Evolutionary conservation across 352 stramenopile species (phyloP).

Genomic region (Phytophthora crassamura): DNA sequence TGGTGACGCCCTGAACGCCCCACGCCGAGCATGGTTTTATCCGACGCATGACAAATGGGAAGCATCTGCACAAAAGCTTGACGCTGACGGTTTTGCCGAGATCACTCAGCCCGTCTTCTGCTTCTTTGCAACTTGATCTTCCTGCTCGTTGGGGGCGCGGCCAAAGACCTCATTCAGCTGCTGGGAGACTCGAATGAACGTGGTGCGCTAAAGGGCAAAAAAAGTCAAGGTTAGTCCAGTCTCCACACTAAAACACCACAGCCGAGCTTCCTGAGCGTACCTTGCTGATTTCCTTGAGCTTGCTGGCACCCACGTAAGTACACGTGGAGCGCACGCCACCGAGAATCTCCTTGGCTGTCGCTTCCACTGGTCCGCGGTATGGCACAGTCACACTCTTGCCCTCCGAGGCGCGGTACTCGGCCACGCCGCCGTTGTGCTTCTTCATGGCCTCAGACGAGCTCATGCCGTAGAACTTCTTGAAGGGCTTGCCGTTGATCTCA

Average conservation of each 20-base stretch:
- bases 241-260: too few species aligned
- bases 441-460: slow-evolving; percentile 92
- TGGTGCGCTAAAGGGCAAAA: slow-evolving; percentile 73
- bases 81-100: too few species aligned
- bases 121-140: slow-evolving; percentile 67
- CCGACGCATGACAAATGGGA: too few species aligned
- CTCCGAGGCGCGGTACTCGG: slow-evolving; percentile 92
- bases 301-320: slow-evolving; percentile 92
- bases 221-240: slow-evolving; percentile 8
- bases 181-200: slow-evolving; percentile 93
- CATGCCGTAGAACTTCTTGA: slow-evolving; percentile 96
- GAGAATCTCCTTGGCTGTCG: slow-evolving; percentile 91
- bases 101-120: slow-evolving; percentile 52
- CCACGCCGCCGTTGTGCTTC: slow-evolving; percentile 91
- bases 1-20: too few species aligned
- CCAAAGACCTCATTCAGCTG: slow-evolving; percentile 94
- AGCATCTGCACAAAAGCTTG: too few species aligned
- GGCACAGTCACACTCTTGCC: slow-evolving; percentile 92
- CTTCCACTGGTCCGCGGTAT: slow-evolving; percentile 82
- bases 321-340: slow-evolving; percentile 93
- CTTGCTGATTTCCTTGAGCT: slow-evolving; percentile 94
- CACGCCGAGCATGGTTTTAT: too few species aligned
- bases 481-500: slow-evolving; percentile 66
- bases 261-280: slow-evolving; percentile 21
- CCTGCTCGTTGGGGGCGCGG: slow-evolving; percentile 78